Evolutionary conservation across 164 flowering plant genomes (phyloP).

Genomic region (Dillenia turbinata): DNA sequence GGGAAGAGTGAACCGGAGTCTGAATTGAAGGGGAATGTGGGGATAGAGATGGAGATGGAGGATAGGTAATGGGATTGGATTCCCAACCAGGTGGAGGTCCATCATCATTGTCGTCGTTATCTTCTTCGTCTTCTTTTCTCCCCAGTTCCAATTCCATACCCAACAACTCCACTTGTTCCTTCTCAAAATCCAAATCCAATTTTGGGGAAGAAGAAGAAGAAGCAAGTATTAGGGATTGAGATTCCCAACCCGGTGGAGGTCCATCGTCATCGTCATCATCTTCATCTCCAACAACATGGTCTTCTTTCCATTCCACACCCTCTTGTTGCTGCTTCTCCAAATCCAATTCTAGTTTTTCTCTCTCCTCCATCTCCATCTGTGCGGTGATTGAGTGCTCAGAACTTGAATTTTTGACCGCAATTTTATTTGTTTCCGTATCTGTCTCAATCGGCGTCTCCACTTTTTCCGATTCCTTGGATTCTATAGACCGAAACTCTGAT

Average conservation of each 20-base stretch:
- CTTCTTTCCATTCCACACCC: not conserved
- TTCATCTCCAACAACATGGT: not conserved
- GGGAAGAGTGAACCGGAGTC: constrained; percentile 14
- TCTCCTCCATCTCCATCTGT: no score
- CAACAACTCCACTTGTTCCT: not conserved
- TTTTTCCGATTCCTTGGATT: no score
- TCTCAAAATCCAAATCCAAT: not conserved
- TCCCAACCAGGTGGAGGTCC: constrained; percentile 2
- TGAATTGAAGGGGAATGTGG: constrained; percentile 6
- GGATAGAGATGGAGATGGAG: constrained; percentile 6
- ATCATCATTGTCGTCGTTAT: not conserved
- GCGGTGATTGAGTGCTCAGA: no score
- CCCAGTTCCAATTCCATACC: not conserved
- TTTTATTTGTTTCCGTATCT: no score
- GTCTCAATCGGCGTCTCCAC: no score
- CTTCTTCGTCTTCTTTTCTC: constrained; percentile 12
- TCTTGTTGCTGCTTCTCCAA: not conserved
- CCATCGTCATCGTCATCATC: constrained; percentile 1
- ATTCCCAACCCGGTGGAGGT: constrained; percentile 4
- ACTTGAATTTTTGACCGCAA: no score
- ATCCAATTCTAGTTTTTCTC: no score
- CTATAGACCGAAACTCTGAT: no score
- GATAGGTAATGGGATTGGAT: not conserved
- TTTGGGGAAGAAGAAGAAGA: not conserved
- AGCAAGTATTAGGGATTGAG: not conserved